These are phyloP conservation scores for Monosporascus ibericus DNA, from an alignment of 2,329 filamentous ascomycete genomes.

Conservation along the genomic window DNA sequence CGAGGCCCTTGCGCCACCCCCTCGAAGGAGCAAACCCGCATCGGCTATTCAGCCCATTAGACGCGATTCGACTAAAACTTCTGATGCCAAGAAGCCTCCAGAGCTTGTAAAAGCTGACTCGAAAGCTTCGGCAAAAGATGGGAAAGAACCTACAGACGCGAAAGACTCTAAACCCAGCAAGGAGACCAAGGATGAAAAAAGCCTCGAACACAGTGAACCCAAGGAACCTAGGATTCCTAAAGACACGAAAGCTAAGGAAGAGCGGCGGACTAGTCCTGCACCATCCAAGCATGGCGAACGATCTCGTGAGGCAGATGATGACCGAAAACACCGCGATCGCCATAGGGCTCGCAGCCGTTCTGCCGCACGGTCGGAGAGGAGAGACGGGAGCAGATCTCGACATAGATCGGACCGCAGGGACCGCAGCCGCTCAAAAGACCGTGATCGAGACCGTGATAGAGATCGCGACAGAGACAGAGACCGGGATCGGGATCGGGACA, in stretches of 20 bases:
- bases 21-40: constrained; percentile 43
- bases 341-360: constrained; percentile 21
- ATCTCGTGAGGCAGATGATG: constrained; percentile 17
- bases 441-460: constrained; percentile 15
- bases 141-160: constrained; percentile 14
- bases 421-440: constrained; percentile 33
- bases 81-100: constrained; percentile 33
- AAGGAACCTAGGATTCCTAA: constrained; percentile 11
- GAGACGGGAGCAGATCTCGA: constrained; percentile 20
- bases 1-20: constrained; percentile 48
- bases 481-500: constrained; percentile 15
- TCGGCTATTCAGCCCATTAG: constrained; percentile 55
- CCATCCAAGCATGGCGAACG: constrained; percentile 20
- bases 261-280: constrained; percentile 18
- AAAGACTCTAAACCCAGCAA: constrained; percentile 12
- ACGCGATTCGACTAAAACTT: constrained; percentile 37
- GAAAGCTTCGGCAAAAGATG: constrained; percentile 24
- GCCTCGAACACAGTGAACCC: neutral
- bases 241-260: constrained; percentile 15
- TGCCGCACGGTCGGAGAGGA: constrained; percentile 22
- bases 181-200: constrained; percentile 9
- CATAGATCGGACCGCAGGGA: constrained; percentile 20
- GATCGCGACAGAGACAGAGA: constrained; percentile 16
- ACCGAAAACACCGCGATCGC: constrained; percentile 24
- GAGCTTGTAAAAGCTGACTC: constrained; percentile 26